Conservation (phyloP, 2,329 filamentous ascomycete genomes). For the Fusarium coicis region DNA sequence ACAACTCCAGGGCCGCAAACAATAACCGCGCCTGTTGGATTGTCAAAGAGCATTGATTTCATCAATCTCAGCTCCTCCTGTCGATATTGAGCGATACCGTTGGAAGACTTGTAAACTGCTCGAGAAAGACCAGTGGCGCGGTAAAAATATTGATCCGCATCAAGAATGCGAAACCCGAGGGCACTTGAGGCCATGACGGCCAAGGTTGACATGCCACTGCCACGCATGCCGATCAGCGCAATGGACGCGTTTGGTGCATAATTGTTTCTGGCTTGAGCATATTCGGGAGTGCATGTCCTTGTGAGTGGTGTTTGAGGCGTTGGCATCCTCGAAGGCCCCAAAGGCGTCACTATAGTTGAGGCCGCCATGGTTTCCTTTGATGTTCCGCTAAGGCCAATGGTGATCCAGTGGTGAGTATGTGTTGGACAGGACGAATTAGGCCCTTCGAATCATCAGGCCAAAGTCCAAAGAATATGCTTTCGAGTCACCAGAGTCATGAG, state of each 20-base stretch:
- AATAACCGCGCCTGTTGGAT: neutral
- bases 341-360: fast-evolving
- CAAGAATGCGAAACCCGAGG: neutral
- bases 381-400: no score
- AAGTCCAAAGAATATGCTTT: fast-evolving
- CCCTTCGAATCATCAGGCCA: fast-evolving
- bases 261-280: fast-evolving
- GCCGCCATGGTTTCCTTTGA: neutral
- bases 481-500: neutral
- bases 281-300: neutral
- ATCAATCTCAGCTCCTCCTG: slow-evolving; percentile 1
- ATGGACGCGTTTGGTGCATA: neutral
- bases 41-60: slow-evolving; percentile 7
- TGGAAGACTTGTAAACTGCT: neutral
- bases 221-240: slow-evolving; percentile 3
- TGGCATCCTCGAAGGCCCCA: neutral
- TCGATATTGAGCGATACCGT: neutral
- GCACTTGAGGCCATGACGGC: slow-evolving; percentile 8
- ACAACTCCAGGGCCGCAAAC: slow-evolving; percentile 13
- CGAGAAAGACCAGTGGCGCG: neutral
- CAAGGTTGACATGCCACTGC: slow-evolving; percentile 4
- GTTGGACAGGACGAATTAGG: neutral
- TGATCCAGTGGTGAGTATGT: no score
- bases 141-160: slow-evolving; percentile 11
- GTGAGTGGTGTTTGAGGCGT: neutral